phyloP scores from a whole-genome alignment of 2,329 filamentous ascomycete genomes.

The Lasiodiplodia theobromae region DNA sequence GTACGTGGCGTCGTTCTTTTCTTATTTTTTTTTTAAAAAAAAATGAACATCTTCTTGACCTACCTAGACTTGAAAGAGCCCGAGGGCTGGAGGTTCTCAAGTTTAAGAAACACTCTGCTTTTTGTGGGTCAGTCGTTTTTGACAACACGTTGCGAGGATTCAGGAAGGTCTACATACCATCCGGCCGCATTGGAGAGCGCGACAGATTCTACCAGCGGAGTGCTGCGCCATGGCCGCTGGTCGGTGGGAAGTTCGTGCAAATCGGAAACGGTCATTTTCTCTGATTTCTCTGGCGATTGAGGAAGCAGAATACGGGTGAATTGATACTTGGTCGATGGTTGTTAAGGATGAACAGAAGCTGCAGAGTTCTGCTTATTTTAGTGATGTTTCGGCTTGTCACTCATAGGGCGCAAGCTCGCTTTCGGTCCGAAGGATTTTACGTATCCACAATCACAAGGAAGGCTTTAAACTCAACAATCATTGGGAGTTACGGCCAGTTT shows the following conservation, averaged over 20 bases:
- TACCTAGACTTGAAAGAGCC: slow-evolving; percentile 79
- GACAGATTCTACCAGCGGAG: slow-evolving; percentile 72
- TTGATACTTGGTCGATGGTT: neutral
- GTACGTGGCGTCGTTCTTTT: neutral
- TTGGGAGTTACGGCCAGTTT: too few species aligned
- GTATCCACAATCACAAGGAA: too few species aligned
- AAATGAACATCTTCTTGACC: neutral
- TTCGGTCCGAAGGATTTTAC: too few species aligned
- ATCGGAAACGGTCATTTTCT: neutral
- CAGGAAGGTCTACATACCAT: slow-evolving; percentile 63
- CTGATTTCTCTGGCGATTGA: neutral
- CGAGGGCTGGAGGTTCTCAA: slow-evolving; percentile 83
- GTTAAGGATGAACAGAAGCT: neutral
- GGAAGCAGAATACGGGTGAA: neutral
- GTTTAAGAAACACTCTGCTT: slow-evolving; percentile 81
- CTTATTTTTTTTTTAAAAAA: neutral
- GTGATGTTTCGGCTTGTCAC: neutral
- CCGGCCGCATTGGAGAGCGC: slow-evolving; percentile 73
- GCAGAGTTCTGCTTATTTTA: neutral
- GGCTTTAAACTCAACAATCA: too few species aligned
- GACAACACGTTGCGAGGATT: neutral
- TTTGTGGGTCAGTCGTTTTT: neutral
- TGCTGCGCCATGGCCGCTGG: slow-evolving; percentile 69
- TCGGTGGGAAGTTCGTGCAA: slow-evolving; percentile 16
- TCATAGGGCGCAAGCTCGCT: neutral